A percentile compares a stretch with the other conserved stretches of the same genome.
Evolutionary conservation across 345 rosid genomes (phyloP).

Genomic region (Syzygium aqueum): DNA sequence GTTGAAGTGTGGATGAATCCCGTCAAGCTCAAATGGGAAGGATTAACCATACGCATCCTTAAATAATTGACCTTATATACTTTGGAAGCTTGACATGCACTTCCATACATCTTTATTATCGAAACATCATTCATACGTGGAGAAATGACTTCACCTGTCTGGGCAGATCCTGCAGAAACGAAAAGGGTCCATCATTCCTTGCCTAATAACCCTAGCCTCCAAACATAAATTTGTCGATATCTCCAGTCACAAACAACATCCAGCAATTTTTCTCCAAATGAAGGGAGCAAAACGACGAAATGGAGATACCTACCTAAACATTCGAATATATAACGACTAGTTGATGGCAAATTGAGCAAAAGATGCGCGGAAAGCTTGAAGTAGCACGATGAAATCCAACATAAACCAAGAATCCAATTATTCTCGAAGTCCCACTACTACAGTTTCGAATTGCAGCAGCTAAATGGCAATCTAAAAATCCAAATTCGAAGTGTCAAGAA

Average conservation of each 20-base stretch:
- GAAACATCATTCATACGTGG: not conserved
- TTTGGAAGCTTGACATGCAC: not conserved
- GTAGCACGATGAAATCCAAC: not conserved
- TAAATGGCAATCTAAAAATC: not conserved
- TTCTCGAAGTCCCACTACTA: not conserved
- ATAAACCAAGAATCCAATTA: not conserved
- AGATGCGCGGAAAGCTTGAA: not conserved
- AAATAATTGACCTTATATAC: not conserved
- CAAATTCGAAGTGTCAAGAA: not conserved
- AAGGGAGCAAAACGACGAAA: not conserved
- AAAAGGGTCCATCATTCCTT: not conserved
- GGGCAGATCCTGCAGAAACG: not conserved
- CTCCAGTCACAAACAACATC: not conserved
- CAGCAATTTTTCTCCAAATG: not conserved
- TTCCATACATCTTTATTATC: not conserved
- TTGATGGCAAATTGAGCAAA: not conserved
- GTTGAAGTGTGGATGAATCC: slow-evolving; percentile 21
- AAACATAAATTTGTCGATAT: not conserved
- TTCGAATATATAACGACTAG: not conserved
- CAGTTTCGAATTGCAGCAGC: not conserved
- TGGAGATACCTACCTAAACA: not conserved
- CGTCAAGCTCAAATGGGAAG: slow-evolving; percentile 6
- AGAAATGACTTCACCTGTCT: not conserved
- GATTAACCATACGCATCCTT: not conserved
- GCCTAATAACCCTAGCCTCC: slow-evolving; percentile 3